Base-by-base conservation (phyloP, 352 stramenopile genomes). In the Phytophthora pisi region DNA sequence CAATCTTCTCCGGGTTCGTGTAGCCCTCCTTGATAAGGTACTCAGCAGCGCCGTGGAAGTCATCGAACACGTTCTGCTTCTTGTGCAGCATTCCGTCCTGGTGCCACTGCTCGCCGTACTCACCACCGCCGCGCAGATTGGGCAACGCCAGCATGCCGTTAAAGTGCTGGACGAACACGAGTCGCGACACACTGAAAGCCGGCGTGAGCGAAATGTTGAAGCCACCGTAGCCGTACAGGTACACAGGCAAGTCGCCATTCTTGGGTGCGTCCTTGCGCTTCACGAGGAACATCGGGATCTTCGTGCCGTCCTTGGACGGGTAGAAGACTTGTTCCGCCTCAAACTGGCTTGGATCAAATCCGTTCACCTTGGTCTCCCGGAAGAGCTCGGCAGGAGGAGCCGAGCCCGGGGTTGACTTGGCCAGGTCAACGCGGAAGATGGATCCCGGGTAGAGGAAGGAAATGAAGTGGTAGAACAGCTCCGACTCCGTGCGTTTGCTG, bases 271-370 rank as follows among this genome's bases (percentile, higher is more conserved):
- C 81, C 74, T 96, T 95, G 57, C 89, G 88, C 61, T 90, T 90
- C 47, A 98, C 85, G 20, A 98, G 86, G 74, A 98, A 98, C 81
- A 98, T 98, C 3, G 96, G 96, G 70, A 99, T 90, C 72, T 96
- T 88, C 7, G 95, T 98, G 43, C 96, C 96, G 67, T 98, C 96
- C 63, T 96, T 93, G 31, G 88, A 97, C 15, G 84, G 90, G 51
- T 97, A 97, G 67, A 97, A 97, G 11, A 94, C 72, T 63, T 92
- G 86, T 66, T 89, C 80, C 11, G 89, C 88, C 47, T 95, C 81
- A 61, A 91, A 97, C 26, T 92, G 78, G 31, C 72, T 84, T 6
- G 91, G 66, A 47, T 93, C 81, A 57, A 97, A 95, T 28, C 78
- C 88, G 45, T 92, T 92, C 46, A 97, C 84, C 66, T 89, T 83